Percentiles rank a stretch among this genome's conserved stretches.
Conservation (phyloP, 768 basidiomycete genomes). For the Inosperma sp. region DNA sequence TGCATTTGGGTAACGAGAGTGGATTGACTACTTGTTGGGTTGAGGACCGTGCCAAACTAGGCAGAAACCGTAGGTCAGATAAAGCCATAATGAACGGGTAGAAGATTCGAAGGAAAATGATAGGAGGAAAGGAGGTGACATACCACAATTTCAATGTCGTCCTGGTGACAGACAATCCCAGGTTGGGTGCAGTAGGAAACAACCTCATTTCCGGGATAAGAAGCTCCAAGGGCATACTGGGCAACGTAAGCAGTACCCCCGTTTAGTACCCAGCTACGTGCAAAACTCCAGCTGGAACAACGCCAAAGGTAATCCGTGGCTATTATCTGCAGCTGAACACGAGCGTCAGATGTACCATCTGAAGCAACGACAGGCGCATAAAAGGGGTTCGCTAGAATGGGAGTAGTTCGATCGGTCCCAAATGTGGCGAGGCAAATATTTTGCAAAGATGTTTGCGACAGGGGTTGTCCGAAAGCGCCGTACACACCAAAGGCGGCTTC, state of each 20-base stretch:
- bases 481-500: constrained; percentile 71
- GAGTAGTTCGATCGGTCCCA: constrained; percentile 40
- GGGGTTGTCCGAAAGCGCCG: constrained; percentile 31
- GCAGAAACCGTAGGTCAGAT: constrained; percentile 8
- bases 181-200: constrained; percentile 51
- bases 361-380: constrained; percentile 38
- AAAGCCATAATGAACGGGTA: not conserved
- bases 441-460: constrained; percentile 38
- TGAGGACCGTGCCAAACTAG: constrained; percentile 53
- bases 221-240: constrained; percentile 57
- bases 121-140: constrained; percentile 23
- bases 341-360: constrained; percentile 41
- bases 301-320: constrained; percentile 70
- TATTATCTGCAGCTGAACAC: constrained; percentile 50
- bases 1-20: constrained; percentile 64
- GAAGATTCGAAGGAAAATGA: constrained; percentile 3
- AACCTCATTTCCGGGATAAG: constrained; percentile 62
- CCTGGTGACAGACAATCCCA: constrained; percentile 71
- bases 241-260: constrained; percentile 70
- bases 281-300: constrained; percentile 68
- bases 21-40: constrained; percentile 51
- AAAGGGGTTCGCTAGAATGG: constrained; percentile 40
- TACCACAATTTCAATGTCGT: constrained; percentile 77
- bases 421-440: constrained; percentile 40
- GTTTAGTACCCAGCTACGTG: constrained; percentile 57